Percentiles rank a stretch among this genome's conserved stretches.
phyloP scores from a whole-genome alignment of 2,329 filamentous ascomycete species.

The Chalaropsis ovoidea region DNA sequence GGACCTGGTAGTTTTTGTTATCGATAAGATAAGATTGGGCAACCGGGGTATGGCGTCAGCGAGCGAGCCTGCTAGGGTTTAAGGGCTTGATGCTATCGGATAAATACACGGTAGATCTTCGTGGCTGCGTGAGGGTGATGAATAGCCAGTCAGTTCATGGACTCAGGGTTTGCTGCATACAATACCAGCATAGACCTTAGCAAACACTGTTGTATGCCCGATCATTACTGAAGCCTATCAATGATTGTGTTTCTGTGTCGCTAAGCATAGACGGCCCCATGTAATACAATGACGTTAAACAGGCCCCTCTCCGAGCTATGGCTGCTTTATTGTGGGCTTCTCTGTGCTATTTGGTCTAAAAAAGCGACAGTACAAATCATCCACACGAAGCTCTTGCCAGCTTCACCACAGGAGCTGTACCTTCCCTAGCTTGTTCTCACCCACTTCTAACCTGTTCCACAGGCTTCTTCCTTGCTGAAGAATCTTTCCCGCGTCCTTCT shows the following conservation, averaged over 20 bases:
- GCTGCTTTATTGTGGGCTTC: neutral
- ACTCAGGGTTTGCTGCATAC: too few relatives aligned
- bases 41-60: neutral
- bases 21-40: neutral
- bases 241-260: neutral
- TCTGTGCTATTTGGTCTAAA: neutral
- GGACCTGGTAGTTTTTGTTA: neutral
- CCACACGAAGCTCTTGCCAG: neutral
- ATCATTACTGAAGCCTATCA: too few relatives aligned
- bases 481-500: neutral
- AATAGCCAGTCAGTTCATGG: too few relatives aligned
- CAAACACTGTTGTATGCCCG: too few relatives aligned
- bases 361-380: neutral
- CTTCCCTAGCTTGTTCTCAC: neutral
- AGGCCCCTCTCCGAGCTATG: neutral
- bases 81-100: neutral
- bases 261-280: neutral
- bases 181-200: too few relatives aligned
- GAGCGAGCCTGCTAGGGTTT: conserved; percentile 2
- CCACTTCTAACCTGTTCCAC: neutral
- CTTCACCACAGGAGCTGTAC: neutral
- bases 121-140: too few relatives aligned
- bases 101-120: too few relatives aligned
- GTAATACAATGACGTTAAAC: neutral
- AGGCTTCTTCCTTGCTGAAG: neutral